These are phyloP conservation scores for Phanerochaete sordida DNA, from an alignment of 768 basidiomycete genomes.

Conservation along the genomic window DNA sequence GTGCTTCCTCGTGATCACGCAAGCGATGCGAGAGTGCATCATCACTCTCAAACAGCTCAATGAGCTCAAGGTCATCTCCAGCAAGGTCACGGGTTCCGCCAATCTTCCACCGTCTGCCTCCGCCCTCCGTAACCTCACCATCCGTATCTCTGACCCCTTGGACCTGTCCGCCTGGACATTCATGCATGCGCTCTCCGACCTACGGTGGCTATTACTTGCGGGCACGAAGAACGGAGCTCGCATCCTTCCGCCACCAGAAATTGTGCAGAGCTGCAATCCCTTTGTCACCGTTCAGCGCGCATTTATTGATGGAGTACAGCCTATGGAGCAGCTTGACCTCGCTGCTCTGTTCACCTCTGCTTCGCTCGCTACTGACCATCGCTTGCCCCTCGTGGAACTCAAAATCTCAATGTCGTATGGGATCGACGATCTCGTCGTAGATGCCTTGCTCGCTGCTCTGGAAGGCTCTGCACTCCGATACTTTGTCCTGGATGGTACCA, in stretches of 20 bases:
- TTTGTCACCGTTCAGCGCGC: background rate
- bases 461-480: background rate
- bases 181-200: background rate
- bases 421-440: background rate
- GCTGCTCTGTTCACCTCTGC: background rate
- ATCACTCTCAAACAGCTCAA: background rate
- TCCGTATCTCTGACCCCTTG: background rate
- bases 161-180: background rate
- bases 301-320: background rate
- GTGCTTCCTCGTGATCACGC: background rate
- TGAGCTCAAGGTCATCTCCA: background rate
- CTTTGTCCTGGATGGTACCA: slow-evolving; percentile 1
- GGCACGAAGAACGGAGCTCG: background rate
- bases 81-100: background rate
- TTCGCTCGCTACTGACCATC: background rate
- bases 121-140: background rate
- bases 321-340: background rate
- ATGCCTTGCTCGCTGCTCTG: background rate
- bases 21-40: background rate
- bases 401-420: background rate
- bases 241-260: background rate
- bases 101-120: background rate
- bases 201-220: background rate
- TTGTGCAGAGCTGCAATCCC: background rate
- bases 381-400: background rate